Evolutionary conservation across 352 stramenopile species (phyloP).

Genomic region (Phytophthora nicotianae): DNA sequence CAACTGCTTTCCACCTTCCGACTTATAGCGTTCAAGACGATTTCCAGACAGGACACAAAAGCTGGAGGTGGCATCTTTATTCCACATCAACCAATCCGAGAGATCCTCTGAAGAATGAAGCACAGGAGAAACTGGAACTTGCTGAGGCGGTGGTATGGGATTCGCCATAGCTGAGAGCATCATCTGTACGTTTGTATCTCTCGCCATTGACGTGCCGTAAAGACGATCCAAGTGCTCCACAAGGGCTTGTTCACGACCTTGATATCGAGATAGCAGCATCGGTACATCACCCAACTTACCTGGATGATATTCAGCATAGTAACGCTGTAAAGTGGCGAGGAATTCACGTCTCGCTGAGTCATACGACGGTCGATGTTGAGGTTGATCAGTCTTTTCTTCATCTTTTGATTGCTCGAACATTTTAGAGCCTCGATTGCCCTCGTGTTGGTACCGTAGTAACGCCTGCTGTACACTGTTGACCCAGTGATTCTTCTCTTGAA

Average conservation of each 20-base stretch:
- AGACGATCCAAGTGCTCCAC: constrained; percentile 73
- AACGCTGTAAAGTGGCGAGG: constrained; percentile 46
- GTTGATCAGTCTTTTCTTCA: constrained; percentile 1
- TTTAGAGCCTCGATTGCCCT: constrained; percentile 24
- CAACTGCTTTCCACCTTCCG: constrained; percentile 42
- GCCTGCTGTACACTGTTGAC: constrained; percentile 59
- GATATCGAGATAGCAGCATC: constrained; percentile 59
- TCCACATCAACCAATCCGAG: constrained; percentile 48
- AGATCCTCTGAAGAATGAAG: constrained; percentile 14
- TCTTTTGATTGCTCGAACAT: constrained; percentile 22
- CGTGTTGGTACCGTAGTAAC: constrained; percentile 34
- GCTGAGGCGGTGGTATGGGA: constrained; percentile 2
- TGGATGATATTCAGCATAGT: constrained; percentile 66
- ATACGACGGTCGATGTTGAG: constrained; percentile 17
- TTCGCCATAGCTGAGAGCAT: constrained; percentile 36
- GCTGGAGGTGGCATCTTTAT: constrained; percentile 23
- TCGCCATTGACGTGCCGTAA: constrained; percentile 53
- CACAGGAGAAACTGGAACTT: constrained; percentile 38
- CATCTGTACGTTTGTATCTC: constrained; percentile 35
- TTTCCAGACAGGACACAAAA: constrained; percentile 60
- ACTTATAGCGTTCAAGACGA: constrained; percentile 56
- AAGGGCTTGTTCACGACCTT: constrained; percentile 52
- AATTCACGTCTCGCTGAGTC: constrained; percentile 28
- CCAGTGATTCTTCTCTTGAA: constrained; percentile 72
- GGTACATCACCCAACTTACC: constrained; percentile 63